Evolutionary conservation across 768 basidiomycete genomes (phyloP).

Genomic region (Lactarius deliciosus): DNA sequence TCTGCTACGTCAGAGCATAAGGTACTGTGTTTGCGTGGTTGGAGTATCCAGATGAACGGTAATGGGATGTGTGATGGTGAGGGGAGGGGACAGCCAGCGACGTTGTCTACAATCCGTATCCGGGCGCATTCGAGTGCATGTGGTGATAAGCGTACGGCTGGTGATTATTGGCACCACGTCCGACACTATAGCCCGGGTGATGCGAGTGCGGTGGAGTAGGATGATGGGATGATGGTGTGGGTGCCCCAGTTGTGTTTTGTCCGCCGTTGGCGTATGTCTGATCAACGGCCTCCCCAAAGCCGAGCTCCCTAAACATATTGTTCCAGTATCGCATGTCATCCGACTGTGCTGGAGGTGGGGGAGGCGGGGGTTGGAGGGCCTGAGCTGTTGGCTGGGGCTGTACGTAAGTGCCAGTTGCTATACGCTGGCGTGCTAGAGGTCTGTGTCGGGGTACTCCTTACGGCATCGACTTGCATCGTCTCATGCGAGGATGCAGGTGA

Average conservation of each 20-base stretch:
- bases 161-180: slow-evolving; percentile 1
- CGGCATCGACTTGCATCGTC: slow-evolving; percentile 19
- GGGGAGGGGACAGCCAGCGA: not conserved
- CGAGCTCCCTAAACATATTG: slow-evolving; percentile 73
- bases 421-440: slow-evolving; percentile 17
- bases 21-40: slow-evolving; percentile 12
- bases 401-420: slow-evolving; percentile 6
- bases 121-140: slow-evolving; percentile 28
- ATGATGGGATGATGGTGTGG: slow-evolving; percentile 6
- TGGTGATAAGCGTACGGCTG: slow-evolving; percentile 29
- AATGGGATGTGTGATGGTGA: slow-evolving; percentile 1
- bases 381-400: slow-evolving; percentile 15
- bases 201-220: not conserved
- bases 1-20: slow-evolving; percentile 13
- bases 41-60: slow-evolving; percentile 4
- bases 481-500: slow-evolving; percentile 14
- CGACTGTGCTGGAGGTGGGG: slow-evolving; percentile 15
- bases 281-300: slow-evolving; percentile 50
- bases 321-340: slow-evolving; percentile 72
- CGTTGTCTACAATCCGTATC: slow-evolving; percentile 26
- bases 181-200: slow-evolving; percentile 14
- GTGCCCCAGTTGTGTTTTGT: slow-evolving; percentile 1
- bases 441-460: slow-evolving; percentile 30
- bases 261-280: slow-evolving; percentile 20
- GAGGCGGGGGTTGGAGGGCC: not conserved